phyloP scores from a whole-genome alignment of 164 flowering plant species.

The Kingdonia uniflora region DNA sequence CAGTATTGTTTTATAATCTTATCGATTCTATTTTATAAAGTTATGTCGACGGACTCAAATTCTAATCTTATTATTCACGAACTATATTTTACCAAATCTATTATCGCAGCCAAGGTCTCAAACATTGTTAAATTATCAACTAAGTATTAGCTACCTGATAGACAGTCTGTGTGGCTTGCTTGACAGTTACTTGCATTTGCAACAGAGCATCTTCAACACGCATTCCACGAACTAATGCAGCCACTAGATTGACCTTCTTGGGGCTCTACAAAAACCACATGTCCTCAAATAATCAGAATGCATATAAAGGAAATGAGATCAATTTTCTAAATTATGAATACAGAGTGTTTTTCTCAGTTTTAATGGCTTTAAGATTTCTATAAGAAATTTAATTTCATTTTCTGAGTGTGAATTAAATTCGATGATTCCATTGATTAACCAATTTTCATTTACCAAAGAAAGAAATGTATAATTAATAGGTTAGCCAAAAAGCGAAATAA shows the following conservation, averaged over 20 bases:
- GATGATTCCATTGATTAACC: no score
- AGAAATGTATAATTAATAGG: no score
- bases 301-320: neutral
- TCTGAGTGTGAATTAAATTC: neutral
- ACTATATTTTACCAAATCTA: no score
- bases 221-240: constrained; percentile 95
- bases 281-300: neutral
- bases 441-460: no score
- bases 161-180: constrained; percentile 85
- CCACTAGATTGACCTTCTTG: constrained; percentile 92
- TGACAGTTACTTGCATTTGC: constrained; percentile 86
- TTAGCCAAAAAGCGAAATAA: no score
- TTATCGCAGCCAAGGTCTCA: no score
- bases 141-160: constrained; percentile 41
- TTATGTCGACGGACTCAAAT: no score
- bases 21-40: no score
- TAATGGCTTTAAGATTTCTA: neutral
- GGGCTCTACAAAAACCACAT: constrained; percentile 59
- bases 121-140: neutral
- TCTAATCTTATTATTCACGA: no score
- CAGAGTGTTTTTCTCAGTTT: neutral
- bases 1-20: no score
- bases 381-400: no score
- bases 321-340: no score
- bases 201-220: constrained; percentile 94